Evolutionary conservation across 2,329 filamentous ascomycete species (phyloP).

Genomic region (Sporothrix brasiliensis): DNA sequence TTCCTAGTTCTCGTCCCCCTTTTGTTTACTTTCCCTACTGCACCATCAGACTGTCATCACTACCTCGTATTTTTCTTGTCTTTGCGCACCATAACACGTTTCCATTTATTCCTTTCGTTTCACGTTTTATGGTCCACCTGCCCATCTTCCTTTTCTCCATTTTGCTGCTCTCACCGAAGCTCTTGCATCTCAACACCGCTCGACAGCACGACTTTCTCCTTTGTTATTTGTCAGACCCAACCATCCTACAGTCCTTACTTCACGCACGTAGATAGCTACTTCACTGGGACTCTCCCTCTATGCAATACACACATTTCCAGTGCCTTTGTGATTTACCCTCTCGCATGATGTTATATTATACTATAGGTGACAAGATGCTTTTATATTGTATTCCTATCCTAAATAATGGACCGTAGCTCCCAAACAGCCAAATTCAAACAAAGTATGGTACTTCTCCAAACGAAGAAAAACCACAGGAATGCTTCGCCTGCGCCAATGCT

Average conservation of each 20-base stretch:
- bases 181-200: background rate
- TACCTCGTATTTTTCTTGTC: background rate
- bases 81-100: background rate
- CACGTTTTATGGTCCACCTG: background rate
- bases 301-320: background rate
- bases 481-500: conserved; percentile 11
- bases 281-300: background rate
- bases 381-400: background rate
- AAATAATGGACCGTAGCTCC: background rate
- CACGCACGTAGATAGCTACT: background rate
- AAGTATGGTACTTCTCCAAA: background rate
- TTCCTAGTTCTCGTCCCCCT: background rate
- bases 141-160: background rate
- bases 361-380: background rate
- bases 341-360: too few species aligned
- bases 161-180: background rate
- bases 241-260: background rate
- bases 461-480: background rate
- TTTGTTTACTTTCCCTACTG: background rate
- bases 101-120: background rate
- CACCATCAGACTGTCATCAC: background rate
- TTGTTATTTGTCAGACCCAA: background rate
- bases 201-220: background rate
- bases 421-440: background rate
- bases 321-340: background rate